These are phyloP conservation scores for Prillingera fragicola DNA, from an alignment of 1,284 basidiomycete genomes.

Conservation along the genomic window DNA sequence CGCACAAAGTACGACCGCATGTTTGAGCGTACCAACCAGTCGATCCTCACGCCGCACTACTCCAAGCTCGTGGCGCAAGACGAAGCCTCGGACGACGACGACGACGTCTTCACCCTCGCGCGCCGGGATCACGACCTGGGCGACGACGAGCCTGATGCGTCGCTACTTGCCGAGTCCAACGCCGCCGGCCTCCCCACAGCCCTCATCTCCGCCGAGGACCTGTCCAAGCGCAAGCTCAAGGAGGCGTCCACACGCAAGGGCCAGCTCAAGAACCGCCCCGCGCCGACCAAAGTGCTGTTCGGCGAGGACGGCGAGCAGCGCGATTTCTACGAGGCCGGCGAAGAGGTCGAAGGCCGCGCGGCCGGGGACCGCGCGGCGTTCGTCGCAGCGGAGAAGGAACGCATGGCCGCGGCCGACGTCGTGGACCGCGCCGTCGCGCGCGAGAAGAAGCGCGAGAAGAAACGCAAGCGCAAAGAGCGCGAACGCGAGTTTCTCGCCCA, in stretches of 20 bases:
- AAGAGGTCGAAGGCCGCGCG: conserved; percentile 60
- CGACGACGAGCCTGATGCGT: conserved; percentile 38
- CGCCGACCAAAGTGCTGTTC: conserved; percentile 65
- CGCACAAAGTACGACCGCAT: conserved; percentile 97
- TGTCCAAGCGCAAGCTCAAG: conserved; percentile 63
- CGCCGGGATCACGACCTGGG: conserved; percentile 76
- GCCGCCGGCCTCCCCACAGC: conserved; percentile 39
- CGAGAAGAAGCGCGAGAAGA: conserved; percentile 80
- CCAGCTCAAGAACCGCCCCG: conserved; percentile 59
- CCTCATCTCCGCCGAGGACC: conserved; percentile 41
- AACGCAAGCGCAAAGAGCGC: conserved; percentile 76
- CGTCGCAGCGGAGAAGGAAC: conserved; percentile 64
- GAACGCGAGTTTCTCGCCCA: conserved; percentile 54
- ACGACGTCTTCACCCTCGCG: conserved; percentile 90
- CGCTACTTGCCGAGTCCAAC: conserved; percentile 23
- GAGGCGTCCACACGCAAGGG: conserved; percentile 73
- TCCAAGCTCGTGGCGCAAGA: conserved; percentile 73
- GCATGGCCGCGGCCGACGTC: conserved; percentile 66
- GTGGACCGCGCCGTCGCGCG: conserved; percentile 74
- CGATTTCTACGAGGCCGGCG: conserved; percentile 69
- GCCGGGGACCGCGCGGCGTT: conserved; percentile 66
- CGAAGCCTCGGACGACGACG: conserved; percentile 57
- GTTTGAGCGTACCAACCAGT: conserved; percentile 96
- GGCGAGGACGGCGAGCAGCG: conserved; percentile 77
- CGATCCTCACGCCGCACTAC: conserved; percentile 87